Percentiles rank a stretch among this genome's conserved stretches.
Evolutionary conservation across 345 rosid species (phyloP).

Genomic region (Citrus australasica): DNA sequence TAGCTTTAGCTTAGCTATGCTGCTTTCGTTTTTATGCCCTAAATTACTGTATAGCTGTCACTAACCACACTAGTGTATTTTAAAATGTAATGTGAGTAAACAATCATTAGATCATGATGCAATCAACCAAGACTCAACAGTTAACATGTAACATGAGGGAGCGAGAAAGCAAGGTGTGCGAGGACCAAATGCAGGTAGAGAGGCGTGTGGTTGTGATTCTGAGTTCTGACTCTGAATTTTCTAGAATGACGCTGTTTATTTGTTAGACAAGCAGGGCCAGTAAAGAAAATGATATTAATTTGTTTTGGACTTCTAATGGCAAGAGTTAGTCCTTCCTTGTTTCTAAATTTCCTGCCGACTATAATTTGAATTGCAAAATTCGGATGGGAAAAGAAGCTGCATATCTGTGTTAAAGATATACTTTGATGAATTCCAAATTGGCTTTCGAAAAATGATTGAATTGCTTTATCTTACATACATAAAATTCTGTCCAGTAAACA

Average conservation of each 20-base stretch:
- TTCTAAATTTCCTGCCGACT: neutral
- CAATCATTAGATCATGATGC: neutral
- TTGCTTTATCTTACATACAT: neutral
- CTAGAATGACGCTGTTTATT: neutral
- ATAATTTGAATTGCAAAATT: neutral
- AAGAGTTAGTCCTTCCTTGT: neutral
- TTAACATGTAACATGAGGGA: neutral
- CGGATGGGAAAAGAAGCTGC: neutral
- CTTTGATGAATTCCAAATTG: neutral
- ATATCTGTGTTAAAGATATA: neutral
- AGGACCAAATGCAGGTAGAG: neutral
- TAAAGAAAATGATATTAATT: neutral
- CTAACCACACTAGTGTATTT: no score
- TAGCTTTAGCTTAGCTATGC: no score
- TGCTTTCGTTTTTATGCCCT: no score
- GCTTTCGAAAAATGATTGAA: neutral
- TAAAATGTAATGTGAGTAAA: neutral
- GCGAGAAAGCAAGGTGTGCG: neutral
- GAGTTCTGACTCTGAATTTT: neutral
- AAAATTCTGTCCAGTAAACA: neutral
- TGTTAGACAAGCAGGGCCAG: neutral
- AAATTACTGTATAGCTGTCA: neutral
- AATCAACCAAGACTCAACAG: neutral
- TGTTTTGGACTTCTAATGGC: neutral
- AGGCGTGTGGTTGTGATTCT: neutral